phyloP scores from a whole-genome alignment of 129 eudicot species.

The Lonicera japonica region DNA sequence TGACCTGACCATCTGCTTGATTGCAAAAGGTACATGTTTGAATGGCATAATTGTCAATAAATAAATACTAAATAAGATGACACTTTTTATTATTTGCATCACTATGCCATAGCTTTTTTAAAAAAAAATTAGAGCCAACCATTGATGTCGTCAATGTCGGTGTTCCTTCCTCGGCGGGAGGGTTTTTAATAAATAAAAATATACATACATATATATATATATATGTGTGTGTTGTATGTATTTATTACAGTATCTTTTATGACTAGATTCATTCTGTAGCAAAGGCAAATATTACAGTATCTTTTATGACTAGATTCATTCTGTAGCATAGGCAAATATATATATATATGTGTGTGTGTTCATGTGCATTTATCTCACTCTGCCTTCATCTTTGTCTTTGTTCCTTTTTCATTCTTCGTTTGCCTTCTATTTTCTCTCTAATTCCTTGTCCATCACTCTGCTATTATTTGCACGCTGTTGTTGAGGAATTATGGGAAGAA shows the following conservation, averaged over 20 bases:
- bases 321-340: too few relatives aligned
- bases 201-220: neutral
- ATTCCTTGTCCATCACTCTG: neutral
- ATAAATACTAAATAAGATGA: too few relatives aligned
- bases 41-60: too few relatives aligned
- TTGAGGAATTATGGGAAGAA: conserved; percentile 40
- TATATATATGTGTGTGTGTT: too few relatives aligned
- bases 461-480: neutral
- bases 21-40: neutral
- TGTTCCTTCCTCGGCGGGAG: conserved; percentile 4
- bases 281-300: too few relatives aligned
- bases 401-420: neutral
- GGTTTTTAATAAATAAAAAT: neutral
- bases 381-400: conserved; percentile 4
- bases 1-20: too few relatives aligned
- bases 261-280: too few relatives aligned
- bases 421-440: conserved; percentile 9
- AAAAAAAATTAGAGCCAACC: conserved; percentile 7
- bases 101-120: too few relatives aligned
- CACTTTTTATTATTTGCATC: too few relatives aligned
- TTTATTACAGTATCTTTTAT: too few relatives aligned
- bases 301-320: too few relatives aligned
- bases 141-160: conserved; percentile 22
- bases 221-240: too few relatives aligned
- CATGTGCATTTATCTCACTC: conserved; percentile 3